Base-by-base conservation (phyloP, 2,329 filamentous ascomycete species). In the Diatrype stigma region DNA sequence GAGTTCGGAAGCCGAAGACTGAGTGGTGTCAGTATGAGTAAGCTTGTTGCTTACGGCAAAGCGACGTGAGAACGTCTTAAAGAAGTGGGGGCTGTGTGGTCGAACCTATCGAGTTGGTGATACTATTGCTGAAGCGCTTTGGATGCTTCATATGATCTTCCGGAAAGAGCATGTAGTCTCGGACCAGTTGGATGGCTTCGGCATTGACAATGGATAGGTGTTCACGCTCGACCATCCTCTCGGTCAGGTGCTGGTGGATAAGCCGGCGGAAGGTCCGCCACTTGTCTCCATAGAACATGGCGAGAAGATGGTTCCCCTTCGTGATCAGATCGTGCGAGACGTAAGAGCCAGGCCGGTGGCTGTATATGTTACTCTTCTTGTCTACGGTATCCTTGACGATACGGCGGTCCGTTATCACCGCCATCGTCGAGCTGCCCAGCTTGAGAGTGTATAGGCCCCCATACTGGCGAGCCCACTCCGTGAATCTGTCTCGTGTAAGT, bases 191-290 rank as follows among this genome's bases (percentile, higher is more conserved):
- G 2, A 63, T 63, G 0, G 70, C 71, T 57, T 81, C 78, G 1
- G 77, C 77, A 50, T 80, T 65, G 38, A 72, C 65, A 0, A 79
- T 47, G 1, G 62, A 52, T 3, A 73, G 49, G 53, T 80, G 71
- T 7, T 72, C 51, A 30, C 26, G 26, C 34, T 77, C 72, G 16
- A 72, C 65, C 52, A 71, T 67, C 12, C 62, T 65, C 57, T 78
- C 75, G 58, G 68, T 76, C 45, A 77, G 69, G 50, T 70, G 63
- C 46, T 74, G 70, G 49, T 77, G 72, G 6, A 76, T 60, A 3
- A 76, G 56, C 51, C 72, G 74, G n/a, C 78, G 67, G n/a, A 71
- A 68, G 3, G 56, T 65, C 6, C 73, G 64, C 77, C 77, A 80
- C 17, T 61, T 64, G 14, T 69, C 62, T 0, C 72, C 71, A 45